These are phyloP conservation scores for Rhodamnia rubescens DNA, from an alignment of 345 rosid species.

Conservation along the genomic window DNA sequence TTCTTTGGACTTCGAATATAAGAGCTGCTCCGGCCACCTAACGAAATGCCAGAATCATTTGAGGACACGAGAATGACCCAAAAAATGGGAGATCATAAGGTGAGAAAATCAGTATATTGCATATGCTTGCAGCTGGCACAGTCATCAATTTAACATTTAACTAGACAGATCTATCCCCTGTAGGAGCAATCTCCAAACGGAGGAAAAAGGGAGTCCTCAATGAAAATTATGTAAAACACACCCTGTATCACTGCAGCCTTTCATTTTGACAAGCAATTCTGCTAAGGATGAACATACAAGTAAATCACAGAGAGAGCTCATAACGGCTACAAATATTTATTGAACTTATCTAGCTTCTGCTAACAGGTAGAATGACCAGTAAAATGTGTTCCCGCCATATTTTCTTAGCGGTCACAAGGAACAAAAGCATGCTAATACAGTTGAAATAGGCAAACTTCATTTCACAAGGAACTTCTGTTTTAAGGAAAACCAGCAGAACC, in stretches of 20 bases:
- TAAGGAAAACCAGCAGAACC: not conserved
- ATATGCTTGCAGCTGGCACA: not conserved
- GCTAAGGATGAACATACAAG: not conserved
- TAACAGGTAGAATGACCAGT: not conserved
- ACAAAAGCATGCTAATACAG: not conserved
- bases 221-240: not conserved
- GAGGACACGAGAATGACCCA: not conserved
- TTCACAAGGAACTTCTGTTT: not conserved
- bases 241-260: not conserved
- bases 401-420: not conserved
- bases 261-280: not conserved
- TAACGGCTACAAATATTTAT: not conserved
- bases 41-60: not conserved
- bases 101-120: not conserved
- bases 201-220: not conserved
- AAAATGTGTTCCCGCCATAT: not conserved
- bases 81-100: not conserved
- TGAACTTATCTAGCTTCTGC: not conserved
- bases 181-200: not conserved
- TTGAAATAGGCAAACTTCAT: not conserved
- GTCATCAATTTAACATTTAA: not conserved
- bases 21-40: conserved; percentile 83
- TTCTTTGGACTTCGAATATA: conserved; percentile 72
- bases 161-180: not conserved
- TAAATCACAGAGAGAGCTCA: not conserved